Conservation (phyloP, 2,329 filamentous ascomycete genomes). For the Venturia oleaginea region DNA sequence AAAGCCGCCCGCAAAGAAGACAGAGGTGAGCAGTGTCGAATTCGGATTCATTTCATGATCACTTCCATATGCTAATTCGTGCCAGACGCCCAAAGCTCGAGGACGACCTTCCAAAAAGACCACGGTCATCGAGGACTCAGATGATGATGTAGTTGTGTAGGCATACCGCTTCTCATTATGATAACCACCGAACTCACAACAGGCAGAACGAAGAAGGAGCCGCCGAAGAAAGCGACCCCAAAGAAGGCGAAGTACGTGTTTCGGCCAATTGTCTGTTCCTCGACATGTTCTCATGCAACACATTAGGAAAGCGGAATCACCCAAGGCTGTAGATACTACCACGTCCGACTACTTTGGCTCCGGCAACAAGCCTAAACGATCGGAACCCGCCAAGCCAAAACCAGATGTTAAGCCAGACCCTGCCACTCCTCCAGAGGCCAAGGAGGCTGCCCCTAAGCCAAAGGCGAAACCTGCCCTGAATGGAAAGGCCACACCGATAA, state of each 20-base stretch:
- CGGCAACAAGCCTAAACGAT: constrained; percentile 47
- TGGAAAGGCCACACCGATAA: constrained; percentile 15
- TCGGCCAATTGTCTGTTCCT: constrained; percentile 13
- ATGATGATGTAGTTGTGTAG: constrained; percentile 52
- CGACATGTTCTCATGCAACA: not conserved
- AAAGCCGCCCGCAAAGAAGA: constrained; percentile 35
- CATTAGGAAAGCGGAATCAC: constrained; percentile 37
- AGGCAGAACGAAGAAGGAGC: constrained; percentile 30
- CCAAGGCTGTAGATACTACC: constrained; percentile 48
- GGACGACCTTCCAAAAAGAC: constrained; percentile 30
- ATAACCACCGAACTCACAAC: constrained; percentile 19
- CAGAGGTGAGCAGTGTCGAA: constrained; percentile 18
- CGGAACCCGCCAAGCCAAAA: constrained; percentile 29
- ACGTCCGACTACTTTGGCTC: constrained; percentile 54
- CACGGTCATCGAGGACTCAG: constrained; percentile 73
- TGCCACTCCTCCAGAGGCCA: constrained; percentile 15
- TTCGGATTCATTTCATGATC: not conserved
- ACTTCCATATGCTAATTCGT: not conserved
- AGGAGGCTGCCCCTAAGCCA: constrained; percentile 22
- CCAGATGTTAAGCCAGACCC: constrained; percentile 18
- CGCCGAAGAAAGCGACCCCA: constrained; percentile 47
- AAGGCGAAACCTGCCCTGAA: constrained; percentile 35
- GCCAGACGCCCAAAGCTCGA: constrained; percentile 21
- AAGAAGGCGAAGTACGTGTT: constrained; percentile 47
- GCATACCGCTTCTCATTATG: constrained; percentile 15